phyloP scores from a whole-genome alignment of 2,329 filamentous ascomycete species.

The Rugonectria rugulosa region DNA sequence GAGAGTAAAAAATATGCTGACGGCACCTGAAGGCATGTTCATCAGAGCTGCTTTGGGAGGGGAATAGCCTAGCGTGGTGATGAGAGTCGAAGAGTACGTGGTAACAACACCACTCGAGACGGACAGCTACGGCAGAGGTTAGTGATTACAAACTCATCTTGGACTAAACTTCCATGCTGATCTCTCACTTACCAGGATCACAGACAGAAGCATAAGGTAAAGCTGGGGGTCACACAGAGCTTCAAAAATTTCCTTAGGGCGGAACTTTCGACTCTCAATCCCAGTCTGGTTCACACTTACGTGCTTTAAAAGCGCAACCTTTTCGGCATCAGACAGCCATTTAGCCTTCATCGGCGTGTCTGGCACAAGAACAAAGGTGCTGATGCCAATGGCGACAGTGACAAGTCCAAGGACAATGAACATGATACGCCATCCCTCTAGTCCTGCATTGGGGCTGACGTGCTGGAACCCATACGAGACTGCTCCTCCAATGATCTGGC shows the following conservation, averaged over 20 bases:
- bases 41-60: conserved; percentile 57
- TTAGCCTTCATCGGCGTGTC: conserved; percentile 57
- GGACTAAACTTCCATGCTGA: too few relatives aligned
- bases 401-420: conserved; percentile 72
- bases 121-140: conserved; percentile 45
- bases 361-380: conserved; percentile 44
- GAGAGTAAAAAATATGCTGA: conserved; percentile 61
- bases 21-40: conserved; percentile 61
- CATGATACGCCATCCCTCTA: conserved; percentile 73
- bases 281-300: conserved; percentile 66
- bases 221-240: conserved; percentile 60
- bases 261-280: conserved; percentile 62
- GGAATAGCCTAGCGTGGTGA: conserved; percentile 55
- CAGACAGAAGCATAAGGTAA: conserved; percentile 57
- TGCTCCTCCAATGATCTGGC: conserved; percentile 68
- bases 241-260: conserved; percentile 59
- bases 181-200: conserved; percentile 51
- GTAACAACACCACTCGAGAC: conserved; percentile 62
- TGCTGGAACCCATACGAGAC: conserved; percentile 70
- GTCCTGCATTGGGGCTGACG: conserved; percentile 57
- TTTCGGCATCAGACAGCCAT: conserved; percentile 56
- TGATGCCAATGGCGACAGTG: conserved; percentile 45
- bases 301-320: conserved; percentile 58
- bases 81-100: conserved; percentile 62
- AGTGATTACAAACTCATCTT: background rate